Percentiles rank a stretch among this genome's conserved stretches.
Conservation (phyloP, 1,284 basidiomycete species). For the Macrocystidia cucumis region DNA sequence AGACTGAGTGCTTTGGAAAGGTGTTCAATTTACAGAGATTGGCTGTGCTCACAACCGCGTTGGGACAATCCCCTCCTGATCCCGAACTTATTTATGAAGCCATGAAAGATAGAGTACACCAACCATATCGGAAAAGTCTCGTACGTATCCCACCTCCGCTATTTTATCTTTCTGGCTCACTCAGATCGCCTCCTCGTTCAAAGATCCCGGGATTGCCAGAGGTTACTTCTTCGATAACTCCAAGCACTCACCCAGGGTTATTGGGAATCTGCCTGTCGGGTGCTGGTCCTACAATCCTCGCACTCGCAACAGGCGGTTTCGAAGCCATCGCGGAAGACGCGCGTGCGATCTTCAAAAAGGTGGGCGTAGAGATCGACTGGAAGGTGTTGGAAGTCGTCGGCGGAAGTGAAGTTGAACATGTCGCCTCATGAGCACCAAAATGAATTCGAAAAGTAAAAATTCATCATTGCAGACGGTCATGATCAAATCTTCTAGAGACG, state of each 20-base stretch:
- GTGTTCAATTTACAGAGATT: conserved; percentile 97
- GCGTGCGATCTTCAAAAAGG: conserved; percentile 61
- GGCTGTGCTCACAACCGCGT: conserved; percentile 95
- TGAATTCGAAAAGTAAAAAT: neutral
- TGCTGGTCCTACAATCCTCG: conserved; percentile 96
- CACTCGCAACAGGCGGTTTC: conserved; percentile 85
- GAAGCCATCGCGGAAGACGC: conserved; percentile 82
- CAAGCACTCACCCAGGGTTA: conserved; percentile 84
- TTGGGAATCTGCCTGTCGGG: conserved; percentile 97
- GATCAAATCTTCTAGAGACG: no score
- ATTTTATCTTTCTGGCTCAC: conserved; percentile 1
- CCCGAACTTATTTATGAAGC: conserved; percentile 95
- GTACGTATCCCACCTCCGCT: conserved; percentile 34
- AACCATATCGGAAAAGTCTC: conserved; percentile 88
- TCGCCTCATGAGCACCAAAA: no score
- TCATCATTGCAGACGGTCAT: no score
- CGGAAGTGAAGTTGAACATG: conserved; percentile 33
- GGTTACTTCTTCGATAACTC: conserved; percentile 86
- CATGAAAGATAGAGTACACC: conserved; percentile 98
- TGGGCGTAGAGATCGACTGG: conserved; percentile 80
- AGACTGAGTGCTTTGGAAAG: conserved; percentile 32
- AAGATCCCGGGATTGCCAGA: conserved; percentile 94
- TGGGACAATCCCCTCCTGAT: conserved; percentile 88
- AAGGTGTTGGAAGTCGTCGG: conserved; percentile 61
- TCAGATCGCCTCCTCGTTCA: neutral